phyloP scores from a whole-genome alignment of 768 basidiomycete species.

The Inosperma sp. region DNA sequence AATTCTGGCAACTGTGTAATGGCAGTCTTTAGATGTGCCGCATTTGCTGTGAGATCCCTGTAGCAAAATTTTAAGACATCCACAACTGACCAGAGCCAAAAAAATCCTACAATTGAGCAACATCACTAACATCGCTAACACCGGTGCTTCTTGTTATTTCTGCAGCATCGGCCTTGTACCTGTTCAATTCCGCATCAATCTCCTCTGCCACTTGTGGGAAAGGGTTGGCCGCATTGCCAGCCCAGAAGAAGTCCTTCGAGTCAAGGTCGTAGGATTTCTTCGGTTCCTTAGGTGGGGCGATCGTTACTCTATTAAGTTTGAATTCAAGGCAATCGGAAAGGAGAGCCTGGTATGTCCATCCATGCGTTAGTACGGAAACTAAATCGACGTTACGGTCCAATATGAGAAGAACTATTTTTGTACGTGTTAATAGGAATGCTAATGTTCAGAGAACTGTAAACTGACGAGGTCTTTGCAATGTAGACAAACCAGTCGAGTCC shows the following conservation, averaged over 20 bases:
- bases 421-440: constrained; percentile 11
- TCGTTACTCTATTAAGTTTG: constrained; percentile 90
- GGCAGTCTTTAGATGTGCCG: constrained; percentile 91
- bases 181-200: constrained; percentile 86
- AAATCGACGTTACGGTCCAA: constrained; percentile 94
- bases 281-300: constrained; percentile 61
- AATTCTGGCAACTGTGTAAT: constrained; percentile 96
- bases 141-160: constrained; percentile 96
- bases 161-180: constrained; percentile 92
- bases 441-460: constrained; percentile 10
- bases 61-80: not conserved
- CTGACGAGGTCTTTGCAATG: constrained; percentile 82
- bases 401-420: constrained; percentile 75
- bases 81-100: not conserved
- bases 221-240: constrained; percentile 89
- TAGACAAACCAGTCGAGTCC: constrained; percentile 78
- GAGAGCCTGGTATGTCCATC: constrained; percentile 98
- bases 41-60: constrained; percentile 89
- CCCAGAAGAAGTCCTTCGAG: constrained; percentile 99
- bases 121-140: constrained; percentile 92
- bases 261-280: constrained; percentile 92
- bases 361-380: constrained; percentile 89
- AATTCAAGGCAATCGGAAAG: constrained; percentile 97
- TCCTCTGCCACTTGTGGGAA: constrained; percentile 99
- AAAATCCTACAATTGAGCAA: constrained; percentile 76